Evolutionary conservation across 2,329 filamentous ascomycete species (phyloP), one percentile per base, ranked within the genome.

Genomic region (Hypoxylon sp.): DNA sequence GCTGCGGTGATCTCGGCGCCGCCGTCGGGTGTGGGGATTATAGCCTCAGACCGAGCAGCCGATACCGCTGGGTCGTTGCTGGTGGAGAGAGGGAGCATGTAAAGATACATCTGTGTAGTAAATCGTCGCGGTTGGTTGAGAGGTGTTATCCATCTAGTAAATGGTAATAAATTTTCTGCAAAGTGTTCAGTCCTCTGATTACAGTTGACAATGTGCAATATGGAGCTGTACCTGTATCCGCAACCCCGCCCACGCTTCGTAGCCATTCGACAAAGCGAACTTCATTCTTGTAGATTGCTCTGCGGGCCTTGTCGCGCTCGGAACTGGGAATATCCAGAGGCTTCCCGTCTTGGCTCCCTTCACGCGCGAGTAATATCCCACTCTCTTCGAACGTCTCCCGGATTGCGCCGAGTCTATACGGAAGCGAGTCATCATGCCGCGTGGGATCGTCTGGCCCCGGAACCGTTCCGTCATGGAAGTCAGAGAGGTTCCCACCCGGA

Each of bases 21-120:
- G 22, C 91, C 91, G 73, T 93, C 91, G 18, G 93, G 90, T 2
- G 87, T 85, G 28, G 91, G 90, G 49, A 93, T 83, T 71, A 86
- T 82, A 69, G 84, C 87, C 74, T 85, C 85, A 67, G 70, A 80
- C 73, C 71, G 81, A 75, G 70, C 81, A 69, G 48, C 79, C 50
- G 68, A 79, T 65, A 74, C 78, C 6, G 70, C 65, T 1, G 71
- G 61, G 51, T 75, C 73, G 12, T 62, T 22, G 26, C 53, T 53
- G 2, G 65, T 63, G 7, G 72, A 70, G 0, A 89, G 79, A 0
- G 93, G 93, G 2, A 97, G 84, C 78, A 96, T 90, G 79, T 97
- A 97, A 9, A 98, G 78, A 79, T 98, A 99, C 95, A 98, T 98
- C 76, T 97, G 94, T 0, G 95, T 97, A 0, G 92, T 93, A 80